phyloP scores from a whole-genome alignment of 2,329 filamentous ascomycete species.

The Colletotrichum liaoningense region DNA sequence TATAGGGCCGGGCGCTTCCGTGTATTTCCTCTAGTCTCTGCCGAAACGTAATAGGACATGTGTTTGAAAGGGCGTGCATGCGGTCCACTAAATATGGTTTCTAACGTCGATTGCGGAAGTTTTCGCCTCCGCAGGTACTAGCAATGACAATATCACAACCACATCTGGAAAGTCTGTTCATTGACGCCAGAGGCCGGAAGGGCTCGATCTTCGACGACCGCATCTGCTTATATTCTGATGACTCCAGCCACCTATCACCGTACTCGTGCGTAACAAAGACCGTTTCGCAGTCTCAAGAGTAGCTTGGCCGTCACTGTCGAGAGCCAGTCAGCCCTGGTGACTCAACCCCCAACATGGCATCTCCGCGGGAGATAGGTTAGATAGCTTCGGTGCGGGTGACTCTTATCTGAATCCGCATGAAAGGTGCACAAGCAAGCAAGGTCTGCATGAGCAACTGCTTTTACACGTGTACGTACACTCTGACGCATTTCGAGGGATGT shows the following conservation, averaged over 20 bases:
- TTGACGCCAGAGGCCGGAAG: not conserved
- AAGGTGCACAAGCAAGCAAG: not conserved
- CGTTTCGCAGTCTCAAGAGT: not conserved
- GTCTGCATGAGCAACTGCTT: not conserved
- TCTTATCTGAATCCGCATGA: not conserved
- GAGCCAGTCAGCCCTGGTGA: not conserved
- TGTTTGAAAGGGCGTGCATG: slow-evolving; percentile 20
- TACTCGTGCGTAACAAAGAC: accelerated
- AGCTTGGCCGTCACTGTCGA: not conserved
- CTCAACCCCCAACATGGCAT: not conserved
- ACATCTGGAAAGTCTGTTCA: not conserved
- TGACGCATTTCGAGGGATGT: not conserved
- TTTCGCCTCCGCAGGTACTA: not conserved
- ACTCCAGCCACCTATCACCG: too few species aligned
- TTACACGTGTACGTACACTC: not conserved
- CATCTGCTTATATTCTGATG: not conserved
- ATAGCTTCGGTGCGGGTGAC: not conserved
- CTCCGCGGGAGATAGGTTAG: not conserved
- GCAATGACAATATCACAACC: not conserved
- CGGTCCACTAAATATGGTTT: slow-evolving; percentile 19
- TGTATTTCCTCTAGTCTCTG: not conserved
- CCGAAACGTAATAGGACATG: not conserved
- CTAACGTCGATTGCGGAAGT: not conserved
- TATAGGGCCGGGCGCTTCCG: slow-evolving; percentile 6
- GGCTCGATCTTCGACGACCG: not conserved